A percentile compares a stretch with the other conserved stretches of the same genome.
These are phyloP conservation scores for Tulasnella sp. DNA, from an alignment of 768 basidiomycete species.

Conservation along the genomic window DNA sequence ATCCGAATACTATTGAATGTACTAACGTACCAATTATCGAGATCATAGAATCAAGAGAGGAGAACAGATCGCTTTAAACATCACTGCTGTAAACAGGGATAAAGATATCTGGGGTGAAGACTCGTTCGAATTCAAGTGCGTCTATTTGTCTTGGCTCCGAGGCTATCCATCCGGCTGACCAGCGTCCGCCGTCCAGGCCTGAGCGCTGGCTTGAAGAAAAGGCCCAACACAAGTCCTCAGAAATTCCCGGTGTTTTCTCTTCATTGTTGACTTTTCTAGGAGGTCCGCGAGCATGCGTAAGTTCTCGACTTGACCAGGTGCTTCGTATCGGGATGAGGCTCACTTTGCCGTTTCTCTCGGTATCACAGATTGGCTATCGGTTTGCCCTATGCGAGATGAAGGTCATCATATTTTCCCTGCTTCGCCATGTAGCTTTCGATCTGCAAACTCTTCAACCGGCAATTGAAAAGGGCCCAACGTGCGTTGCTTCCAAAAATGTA, in stretches of 20 bases:
- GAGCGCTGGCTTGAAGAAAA: conserved; percentile 60
- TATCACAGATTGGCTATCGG: conserved; percentile 28
- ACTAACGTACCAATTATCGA: background rate
- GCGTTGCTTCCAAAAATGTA: background rate
- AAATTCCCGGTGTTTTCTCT: conserved; percentile 64
- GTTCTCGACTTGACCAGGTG: conserved; percentile 46
- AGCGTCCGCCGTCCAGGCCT: conserved; percentile 48
- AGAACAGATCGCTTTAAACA: conserved; percentile 22
- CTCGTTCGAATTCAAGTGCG: conserved; percentile 39
- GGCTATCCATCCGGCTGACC: conserved; percentile 39
- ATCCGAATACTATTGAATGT: background rate
- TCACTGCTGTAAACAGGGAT: conserved; percentile 30
- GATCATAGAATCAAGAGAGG: conserved; percentile 31
- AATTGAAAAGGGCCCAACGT: conserved; percentile 2
- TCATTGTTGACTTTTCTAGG: conserved; percentile 65
- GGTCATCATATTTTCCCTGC: conserved; percentile 53
- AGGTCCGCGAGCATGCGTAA: conserved; percentile 61
- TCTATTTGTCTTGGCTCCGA: conserved; percentile 50
- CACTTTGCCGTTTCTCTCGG: background rate
- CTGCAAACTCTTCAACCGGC: conserved; percentile 44
- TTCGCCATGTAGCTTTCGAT: conserved; percentile 57
- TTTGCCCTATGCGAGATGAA: conserved; percentile 42
- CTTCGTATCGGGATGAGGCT: background rate
- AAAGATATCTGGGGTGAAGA: conserved; percentile 38
- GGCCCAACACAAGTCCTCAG: conserved; percentile 49